A percentile compares a stretch with the other conserved stretches of the same genome.
These are phyloP conservation scores for Tylopilus vinaceipallidus DNA, from an alignment of 768 basidiomycete species.

Conservation along the genomic window DNA sequence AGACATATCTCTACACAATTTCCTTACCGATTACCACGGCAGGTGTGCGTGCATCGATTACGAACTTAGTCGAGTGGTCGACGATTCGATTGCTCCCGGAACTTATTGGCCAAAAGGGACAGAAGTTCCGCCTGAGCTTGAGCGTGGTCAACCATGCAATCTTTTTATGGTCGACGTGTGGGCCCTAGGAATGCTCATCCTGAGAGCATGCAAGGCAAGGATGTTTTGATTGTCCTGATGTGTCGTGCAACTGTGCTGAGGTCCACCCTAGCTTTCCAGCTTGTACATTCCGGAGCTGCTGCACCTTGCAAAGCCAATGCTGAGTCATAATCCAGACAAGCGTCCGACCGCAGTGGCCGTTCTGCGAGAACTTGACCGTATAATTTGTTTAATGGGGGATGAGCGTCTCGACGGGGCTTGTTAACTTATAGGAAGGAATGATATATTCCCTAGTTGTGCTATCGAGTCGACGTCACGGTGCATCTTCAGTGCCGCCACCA, in stretches of 20 bases:
- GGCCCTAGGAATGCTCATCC: conserved; percentile 63
- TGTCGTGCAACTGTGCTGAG: conserved; percentile 6
- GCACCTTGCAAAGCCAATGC: conserved; percentile 56
- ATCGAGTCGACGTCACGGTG: conserved; percentile 6
- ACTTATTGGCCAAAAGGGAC: conserved; percentile 51
- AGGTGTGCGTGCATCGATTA: conserved; percentile 75
- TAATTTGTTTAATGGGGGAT: conserved; percentile 42
- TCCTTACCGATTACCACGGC: conserved; percentile 63
- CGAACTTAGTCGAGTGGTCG: conserved; percentile 60
- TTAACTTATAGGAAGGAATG: not conserved
- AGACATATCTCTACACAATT: conserved; percentile 68
- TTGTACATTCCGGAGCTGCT: conserved; percentile 59
- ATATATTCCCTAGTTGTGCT: too few species aligned
- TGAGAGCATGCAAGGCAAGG: conserved; percentile 63
- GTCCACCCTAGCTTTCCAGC: conserved; percentile 46
- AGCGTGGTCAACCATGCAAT: conserved; percentile 45
- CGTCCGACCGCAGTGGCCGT: conserved; percentile 52
- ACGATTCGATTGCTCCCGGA: conserved; percentile 35
- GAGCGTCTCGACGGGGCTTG: conserved; percentile 28
- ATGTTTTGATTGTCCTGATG: not conserved
- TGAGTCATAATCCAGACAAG: conserved; percentile 46
- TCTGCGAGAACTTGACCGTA: conserved; percentile 49
- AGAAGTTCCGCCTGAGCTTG: conserved; percentile 71
- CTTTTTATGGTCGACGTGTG: conserved; percentile 76
- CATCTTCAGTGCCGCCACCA: conserved; percentile 5